Conservation (phyloP, 179 eudicot genomes). For the Amaranthus tricolor region DNA sequence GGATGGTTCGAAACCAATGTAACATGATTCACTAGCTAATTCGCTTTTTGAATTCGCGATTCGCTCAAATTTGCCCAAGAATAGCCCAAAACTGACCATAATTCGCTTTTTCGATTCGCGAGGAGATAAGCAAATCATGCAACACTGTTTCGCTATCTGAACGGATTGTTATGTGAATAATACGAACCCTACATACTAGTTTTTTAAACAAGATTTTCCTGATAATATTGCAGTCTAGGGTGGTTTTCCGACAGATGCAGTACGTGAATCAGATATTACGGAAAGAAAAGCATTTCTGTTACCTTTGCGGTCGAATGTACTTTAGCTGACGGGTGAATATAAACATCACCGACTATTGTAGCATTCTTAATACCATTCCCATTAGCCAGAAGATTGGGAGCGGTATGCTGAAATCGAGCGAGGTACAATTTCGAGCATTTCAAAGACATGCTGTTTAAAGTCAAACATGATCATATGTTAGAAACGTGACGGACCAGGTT, state of each 20-base stretch:
- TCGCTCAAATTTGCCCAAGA: too few species aligned
- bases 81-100: too few species aligned
- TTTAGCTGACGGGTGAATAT: slow-evolving; percentile 95
- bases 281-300: not conserved
- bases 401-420: slow-evolving; percentile 40
- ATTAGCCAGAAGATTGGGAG: slow-evolving; percentile 66
- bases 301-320: slow-evolving; percentile 97
- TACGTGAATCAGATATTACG: not conserved
- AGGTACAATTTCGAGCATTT: slow-evolving; percentile 82
- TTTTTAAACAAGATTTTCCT: not conserved
- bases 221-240: not conserved
- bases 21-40: too few species aligned
- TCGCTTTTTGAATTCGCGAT: too few species aligned
- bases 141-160: not conserved
- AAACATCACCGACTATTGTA: slow-evolving; percentile 75
- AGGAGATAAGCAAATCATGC: too few species aligned
- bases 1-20: too few species aligned
- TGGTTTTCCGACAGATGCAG: not conserved
- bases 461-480: slow-evolving; percentile 14
- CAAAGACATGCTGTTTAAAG: slow-evolving; percentile 67
- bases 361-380: slow-evolving; percentile 70
- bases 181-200: too few species aligned
- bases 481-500: slow-evolving; percentile 4
- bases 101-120: too few species aligned
- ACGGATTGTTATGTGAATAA: not conserved